Percentiles rank a stretch among this genome's conserved stretches.
Evolutionary conservation across 768 basidiomycete species (phyloP).

Genomic region (Pleurotus citrinopileatus): DNA sequence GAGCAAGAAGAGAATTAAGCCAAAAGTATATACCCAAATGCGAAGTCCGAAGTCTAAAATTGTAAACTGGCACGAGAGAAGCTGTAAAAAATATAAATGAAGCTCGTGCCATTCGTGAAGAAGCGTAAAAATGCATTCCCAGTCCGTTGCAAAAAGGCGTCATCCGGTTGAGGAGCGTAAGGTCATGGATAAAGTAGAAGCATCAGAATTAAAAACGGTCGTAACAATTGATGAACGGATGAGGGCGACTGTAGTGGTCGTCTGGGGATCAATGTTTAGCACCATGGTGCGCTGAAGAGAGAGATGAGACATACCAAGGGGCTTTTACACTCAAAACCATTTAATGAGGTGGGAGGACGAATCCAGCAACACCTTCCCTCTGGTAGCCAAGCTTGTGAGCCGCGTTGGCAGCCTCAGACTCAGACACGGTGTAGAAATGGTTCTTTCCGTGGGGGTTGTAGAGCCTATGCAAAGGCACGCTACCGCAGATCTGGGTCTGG

Average conservation of each 20-base stretch:
- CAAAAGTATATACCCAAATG: neutral
- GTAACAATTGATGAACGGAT: neutral
- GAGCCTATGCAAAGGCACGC: slow-evolving; percentile 11
- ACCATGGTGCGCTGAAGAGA: neutral
- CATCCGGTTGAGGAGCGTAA: slow-evolving; percentile 7
- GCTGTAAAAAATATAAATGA: slow-evolving; percentile 7
- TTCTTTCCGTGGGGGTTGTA: slow-evolving; percentile 6
- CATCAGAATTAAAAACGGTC: slow-evolving; percentile 6
- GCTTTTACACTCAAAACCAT: neutral
- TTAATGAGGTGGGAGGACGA: slow-evolving; percentile 8
- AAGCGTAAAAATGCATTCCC: slow-evolving; percentile 7
- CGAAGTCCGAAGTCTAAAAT: neutral
- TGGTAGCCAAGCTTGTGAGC: slow-evolving; percentile 7
- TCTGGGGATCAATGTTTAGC: neutral
- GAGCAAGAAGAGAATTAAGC: no score
- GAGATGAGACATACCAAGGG: neutral
- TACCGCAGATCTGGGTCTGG: slow-evolving; percentile 12
- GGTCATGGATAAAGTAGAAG: slow-evolving; percentile 6
- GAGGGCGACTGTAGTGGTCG: neutral
- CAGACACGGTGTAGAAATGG: slow-evolving; percentile 14
- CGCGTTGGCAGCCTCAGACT: slow-evolving; percentile 3
- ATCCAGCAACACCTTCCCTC: slow-evolving; percentile 12
- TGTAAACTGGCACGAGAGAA: neutral
- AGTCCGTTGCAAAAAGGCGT: slow-evolving; percentile 6
- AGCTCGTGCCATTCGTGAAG: slow-evolving; percentile 6